phyloP scores from a whole-genome alignment of 805 yeast species.

The Candida cerambycidarum region DNA sequence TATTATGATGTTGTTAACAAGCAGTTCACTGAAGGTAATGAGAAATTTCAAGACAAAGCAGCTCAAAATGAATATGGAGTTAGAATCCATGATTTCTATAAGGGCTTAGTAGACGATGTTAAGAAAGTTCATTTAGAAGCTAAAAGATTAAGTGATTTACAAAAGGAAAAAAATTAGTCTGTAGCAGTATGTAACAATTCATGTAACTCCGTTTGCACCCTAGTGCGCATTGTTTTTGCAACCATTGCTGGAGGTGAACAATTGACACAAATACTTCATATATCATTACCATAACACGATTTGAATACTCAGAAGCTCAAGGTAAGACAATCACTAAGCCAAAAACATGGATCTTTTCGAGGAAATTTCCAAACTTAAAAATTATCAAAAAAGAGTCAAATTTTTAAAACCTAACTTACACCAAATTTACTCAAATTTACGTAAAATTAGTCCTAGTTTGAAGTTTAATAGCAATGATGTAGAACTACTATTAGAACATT shows the following conservation, averaged over 20 bases:
- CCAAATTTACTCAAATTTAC: neutral
- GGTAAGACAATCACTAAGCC: too few relatives aligned
- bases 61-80: constrained; percentile 52
- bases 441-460: neutral
- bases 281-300: too few relatives aligned
- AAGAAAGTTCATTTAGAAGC: constrained; percentile 74
- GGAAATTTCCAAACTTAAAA: neutral
- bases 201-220: too few relatives aligned
- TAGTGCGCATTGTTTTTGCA: neutral
- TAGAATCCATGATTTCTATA: constrained; percentile 61
- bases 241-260: too few relatives aligned
- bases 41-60: constrained; percentile 23
- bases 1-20: constrained; percentile 44
- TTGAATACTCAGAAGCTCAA: too few relatives aligned
- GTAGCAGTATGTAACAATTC: neutral
- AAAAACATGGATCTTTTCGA: too few relatives aligned
- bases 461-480: neutral
- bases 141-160: constrained; percentile 61
- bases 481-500: neutral
- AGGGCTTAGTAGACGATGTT: constrained; percentile 53
- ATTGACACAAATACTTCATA: too few relatives aligned
- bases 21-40: neutral
- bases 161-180: constrained; percentile 26
- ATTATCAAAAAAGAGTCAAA: neutral
- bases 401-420: neutral